Conservation (phyloP, 495 filamentous ascomycete species). For the Aspergillus saccharolyticus region DNA sequence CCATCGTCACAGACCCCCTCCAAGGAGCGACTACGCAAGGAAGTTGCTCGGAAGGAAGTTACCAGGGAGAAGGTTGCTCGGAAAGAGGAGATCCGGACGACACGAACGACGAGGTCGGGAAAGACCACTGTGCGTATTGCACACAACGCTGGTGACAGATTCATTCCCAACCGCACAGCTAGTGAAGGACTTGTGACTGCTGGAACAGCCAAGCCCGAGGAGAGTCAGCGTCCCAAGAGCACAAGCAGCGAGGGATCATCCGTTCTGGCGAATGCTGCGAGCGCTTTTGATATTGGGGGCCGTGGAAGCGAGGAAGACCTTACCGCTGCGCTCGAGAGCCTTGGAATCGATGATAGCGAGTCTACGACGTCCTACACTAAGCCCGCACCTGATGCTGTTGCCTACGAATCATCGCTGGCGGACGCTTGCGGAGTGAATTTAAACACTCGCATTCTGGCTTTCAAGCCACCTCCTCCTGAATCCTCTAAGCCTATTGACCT, state of each 20-base stretch:
- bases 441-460: slow-evolving; percentile 94
- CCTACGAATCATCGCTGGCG: slow-evolving; percentile 89
- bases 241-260: slow-evolving; percentile 63
- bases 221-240: slow-evolving; percentile 64
- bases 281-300: slow-evolving; percentile 59
- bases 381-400: slow-evolving; percentile 77
- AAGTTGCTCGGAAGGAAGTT: background rate
- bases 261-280: slow-evolving; percentile 63
- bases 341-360: slow-evolving; percentile 65
- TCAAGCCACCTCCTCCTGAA: slow-evolving; percentile 95
- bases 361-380: slow-evolving; percentile 56
- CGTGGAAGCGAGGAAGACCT: slow-evolving; percentile 69
- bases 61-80: slow-evolving; percentile 44
- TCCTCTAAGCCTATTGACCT: slow-evolving; percentile 97
- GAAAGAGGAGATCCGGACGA: slow-evolving; percentile 4
- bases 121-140: slow-evolving; percentile 70
- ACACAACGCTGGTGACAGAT: slow-evolving; percentile 79
- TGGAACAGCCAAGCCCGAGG: slow-evolving; percentile 75
- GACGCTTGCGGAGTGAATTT: slow-evolving; percentile 88
- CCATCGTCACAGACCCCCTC: slow-evolving; percentile 63
- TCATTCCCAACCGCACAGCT: slow-evolving; percentile 87
- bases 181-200: slow-evolving; percentile 81
- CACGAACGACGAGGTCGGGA: slow-evolving; percentile 53
- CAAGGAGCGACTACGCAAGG: slow-evolving; percentile 58
- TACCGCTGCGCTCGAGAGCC: slow-evolving; percentile 68